A percentile compares a stretch with the other conserved stretches of the same genome.
These are phyloP conservation scores for Tetrahymena elliotti DNA, from an alignment of 73 alveolate genomes.

Conservation along the genomic window DNA sequence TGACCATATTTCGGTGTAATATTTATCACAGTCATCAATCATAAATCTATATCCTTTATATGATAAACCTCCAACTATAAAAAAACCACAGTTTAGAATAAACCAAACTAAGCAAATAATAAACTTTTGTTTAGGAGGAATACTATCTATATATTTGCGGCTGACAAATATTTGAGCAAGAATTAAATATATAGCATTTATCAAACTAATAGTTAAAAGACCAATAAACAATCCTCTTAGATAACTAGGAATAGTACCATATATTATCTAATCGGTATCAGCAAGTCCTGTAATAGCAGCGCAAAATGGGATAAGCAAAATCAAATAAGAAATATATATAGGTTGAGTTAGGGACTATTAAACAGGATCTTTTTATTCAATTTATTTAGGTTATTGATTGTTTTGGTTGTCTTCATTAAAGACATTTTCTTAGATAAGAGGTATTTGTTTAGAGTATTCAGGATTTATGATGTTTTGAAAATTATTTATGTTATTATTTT, in stretches of 20 bases:
- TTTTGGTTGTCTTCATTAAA: background rate
- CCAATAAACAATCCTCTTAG: background rate
- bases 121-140: background rate
- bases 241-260: background rate
- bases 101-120: background rate
- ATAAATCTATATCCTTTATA: background rate
- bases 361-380: background rate
- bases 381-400: too few species aligned
- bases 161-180: background rate
- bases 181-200: background rate
- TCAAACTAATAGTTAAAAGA: background rate
- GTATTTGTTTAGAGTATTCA: background rate
- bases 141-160: background rate
- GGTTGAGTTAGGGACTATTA: background rate
- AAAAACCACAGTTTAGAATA: background rate
- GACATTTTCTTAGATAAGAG: background rate
- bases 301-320: background rate
- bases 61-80: background rate
- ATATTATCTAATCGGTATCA: background rate
- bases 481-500: too few species aligned
- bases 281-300: background rate
- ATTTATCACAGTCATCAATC: background rate
- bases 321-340: background rate
- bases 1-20: background rate
- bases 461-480: too few species aligned